Evolutionary conservation across 768 basidiomycete genomes (phyloP).

Genomic region (Candolleomyces eurysporus): DNA sequence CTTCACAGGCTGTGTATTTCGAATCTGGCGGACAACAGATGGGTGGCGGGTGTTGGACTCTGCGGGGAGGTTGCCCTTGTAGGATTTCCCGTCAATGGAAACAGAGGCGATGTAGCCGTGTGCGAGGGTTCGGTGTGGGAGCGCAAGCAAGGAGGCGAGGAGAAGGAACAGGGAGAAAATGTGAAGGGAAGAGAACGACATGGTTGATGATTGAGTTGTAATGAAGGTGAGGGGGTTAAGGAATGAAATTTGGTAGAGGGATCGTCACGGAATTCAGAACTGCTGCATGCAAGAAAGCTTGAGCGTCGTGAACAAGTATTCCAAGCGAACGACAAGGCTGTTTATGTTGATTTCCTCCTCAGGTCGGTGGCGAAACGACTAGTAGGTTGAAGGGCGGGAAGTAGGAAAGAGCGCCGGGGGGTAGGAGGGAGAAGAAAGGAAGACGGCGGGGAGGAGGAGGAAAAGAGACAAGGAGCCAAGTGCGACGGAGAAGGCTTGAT

Average conservation of each 20-base stretch:
- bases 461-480: too few relatives aligned
- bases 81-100: slow-evolving; percentile 39
- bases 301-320: neutral
- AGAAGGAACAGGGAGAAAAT: slow-evolving; percentile 18
- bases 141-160: slow-evolving; percentile 13
- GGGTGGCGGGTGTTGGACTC: neutral
- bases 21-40: slow-evolving; percentile 43
- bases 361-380: neutral
- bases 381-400: neutral
- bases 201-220: neutral
- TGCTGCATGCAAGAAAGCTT: neutral
- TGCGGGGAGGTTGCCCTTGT: slow-evolving; percentile 23
- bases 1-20: slow-evolving; percentile 40
- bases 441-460: too few relatives aligned
- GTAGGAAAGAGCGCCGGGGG: neutral
- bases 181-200: neutral
- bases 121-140: slow-evolving; percentile 35
- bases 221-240: neutral
- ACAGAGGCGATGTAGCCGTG: slow-evolving; percentile 42
- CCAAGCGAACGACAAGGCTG: neutral
- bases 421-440: neutral
- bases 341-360: neutral
- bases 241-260: neutral
- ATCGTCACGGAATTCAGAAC: neutral
- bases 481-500: too few relatives aligned